Evolutionary conservation across 176 grass and related monocot species (phyloP).

Genomic region (Puccinellia tenuiflora): DNA sequence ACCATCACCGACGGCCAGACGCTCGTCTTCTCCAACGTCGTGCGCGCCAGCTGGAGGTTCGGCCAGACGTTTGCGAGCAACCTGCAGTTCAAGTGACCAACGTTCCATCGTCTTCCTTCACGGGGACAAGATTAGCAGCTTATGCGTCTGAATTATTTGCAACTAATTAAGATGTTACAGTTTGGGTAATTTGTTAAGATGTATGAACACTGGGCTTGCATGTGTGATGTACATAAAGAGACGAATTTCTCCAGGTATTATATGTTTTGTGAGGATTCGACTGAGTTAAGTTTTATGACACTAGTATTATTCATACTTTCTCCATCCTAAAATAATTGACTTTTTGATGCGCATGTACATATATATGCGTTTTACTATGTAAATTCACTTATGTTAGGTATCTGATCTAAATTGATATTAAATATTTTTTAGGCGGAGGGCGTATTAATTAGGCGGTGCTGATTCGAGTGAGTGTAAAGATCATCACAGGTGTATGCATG

Average conservation of each 20-base stretch:
- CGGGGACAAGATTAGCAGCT: not conserved
- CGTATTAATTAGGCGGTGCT: too few species aligned
- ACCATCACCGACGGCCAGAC: slow-evolving; percentile 11
- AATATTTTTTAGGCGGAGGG: too few species aligned
- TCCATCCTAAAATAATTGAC: too few species aligned
- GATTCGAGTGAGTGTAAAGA: not conserved
- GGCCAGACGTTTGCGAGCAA: not conserved
- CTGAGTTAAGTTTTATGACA: not conserved
- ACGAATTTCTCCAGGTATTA: not conserved
- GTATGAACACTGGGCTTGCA: not conserved
- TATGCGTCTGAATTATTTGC: not conserved
- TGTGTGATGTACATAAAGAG: not conserved
- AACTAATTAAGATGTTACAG: not conserved
- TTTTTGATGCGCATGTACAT: too few species aligned
- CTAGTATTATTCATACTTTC: too few species aligned
- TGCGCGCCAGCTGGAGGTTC: not conserved
- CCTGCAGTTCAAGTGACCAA: slow-evolving; percentile 5
- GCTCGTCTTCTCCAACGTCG: not conserved
- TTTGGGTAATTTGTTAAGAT: not conserved
- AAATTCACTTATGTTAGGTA: too few species aligned
- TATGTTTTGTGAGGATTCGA: not conserved
- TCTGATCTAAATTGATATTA: too few species aligned
- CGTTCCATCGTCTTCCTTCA: not conserved
- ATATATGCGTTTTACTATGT: too few species aligned
- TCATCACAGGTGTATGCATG: not conserved